Evolutionary conservation across 352 stramenopile genomes (phyloP).

Genomic region (Albugo candida): DNA sequence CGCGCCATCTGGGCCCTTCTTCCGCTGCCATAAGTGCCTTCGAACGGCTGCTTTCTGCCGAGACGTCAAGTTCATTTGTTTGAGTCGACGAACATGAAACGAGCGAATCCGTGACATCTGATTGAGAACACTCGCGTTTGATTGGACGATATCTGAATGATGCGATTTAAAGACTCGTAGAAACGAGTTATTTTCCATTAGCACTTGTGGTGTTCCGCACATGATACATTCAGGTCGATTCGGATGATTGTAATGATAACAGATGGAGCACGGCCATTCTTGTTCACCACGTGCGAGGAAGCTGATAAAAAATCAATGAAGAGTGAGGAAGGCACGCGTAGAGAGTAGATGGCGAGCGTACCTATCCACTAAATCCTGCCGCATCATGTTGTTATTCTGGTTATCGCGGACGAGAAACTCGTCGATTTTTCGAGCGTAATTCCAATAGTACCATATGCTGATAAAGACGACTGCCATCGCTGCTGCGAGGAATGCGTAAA

Average conservation of each 20-base stretch:
- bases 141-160: conserved; percentile 31
- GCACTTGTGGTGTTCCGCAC: conserved; percentile 54
- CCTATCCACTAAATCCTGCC: conserved; percentile 63
- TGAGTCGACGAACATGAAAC: conserved; percentile 68
- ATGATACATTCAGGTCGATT: conserved; percentile 65
- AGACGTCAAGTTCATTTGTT: conserved; percentile 70
- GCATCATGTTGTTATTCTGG: conserved; percentile 80
- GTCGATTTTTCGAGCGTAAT: conserved; percentile 73
- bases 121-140: conserved; percentile 54
- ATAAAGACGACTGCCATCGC: conserved; percentile 44
- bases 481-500: conserved; percentile 60
- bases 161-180: conserved; percentile 12
- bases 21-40: conserved; percentile 53
- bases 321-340: neutral
- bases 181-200: conserved; percentile 42
- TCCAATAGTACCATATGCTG: conserved; percentile 79
- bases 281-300: conserved; percentile 63
- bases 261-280: conserved; percentile 75
- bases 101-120: conserved; percentile 63
- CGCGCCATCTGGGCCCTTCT: conserved; percentile 41
- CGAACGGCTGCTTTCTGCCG: conserved; percentile 61
- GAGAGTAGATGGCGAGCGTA: conserved; percentile 1
- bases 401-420: conserved; percentile 67
- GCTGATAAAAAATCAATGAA: conserved; percentile 7
- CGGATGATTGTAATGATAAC: conserved; percentile 76